Evolutionary conservation across 2,329 filamentous ascomycete genomes (phyloP).

Genomic region (Endothia cerciana): DNA sequence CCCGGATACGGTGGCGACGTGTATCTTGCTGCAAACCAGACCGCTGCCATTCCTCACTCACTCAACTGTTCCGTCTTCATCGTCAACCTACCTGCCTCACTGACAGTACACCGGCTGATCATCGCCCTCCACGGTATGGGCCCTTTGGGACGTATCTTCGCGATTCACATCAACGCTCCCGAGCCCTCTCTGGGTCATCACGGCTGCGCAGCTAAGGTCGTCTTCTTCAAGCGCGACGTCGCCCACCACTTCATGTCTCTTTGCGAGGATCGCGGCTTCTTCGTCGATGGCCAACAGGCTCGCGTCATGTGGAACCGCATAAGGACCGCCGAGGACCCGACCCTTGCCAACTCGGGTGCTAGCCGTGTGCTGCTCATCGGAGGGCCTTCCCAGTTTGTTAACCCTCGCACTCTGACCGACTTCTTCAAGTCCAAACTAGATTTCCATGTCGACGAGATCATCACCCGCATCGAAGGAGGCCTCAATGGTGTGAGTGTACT

Average conservation of each 20-base stretch:
- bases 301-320: constrained; percentile 54
- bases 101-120: constrained; percentile 50
- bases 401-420: constrained; percentile 41
- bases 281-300: constrained; percentile 42
- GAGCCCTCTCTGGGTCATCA: constrained; percentile 40
- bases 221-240: constrained; percentile 49
- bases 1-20: constrained; percentile 46
- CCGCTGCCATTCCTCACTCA: constrained; percentile 43
- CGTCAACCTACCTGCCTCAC: constrained; percentile 51
- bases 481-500: constrained; percentile 38
- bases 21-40: constrained; percentile 41
- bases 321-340: constrained; percentile 41
- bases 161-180: constrained; percentile 55
- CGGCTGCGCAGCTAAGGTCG: constrained; percentile 51
- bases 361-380: constrained; percentile 56
- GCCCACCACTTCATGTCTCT: constrained; percentile 42
- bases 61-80: constrained; percentile 58
- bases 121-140: constrained; percentile 48
- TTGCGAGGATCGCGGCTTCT: constrained; percentile 38
- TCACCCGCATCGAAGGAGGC: constrained; percentile 31
- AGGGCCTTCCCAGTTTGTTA: constrained; percentile 49
- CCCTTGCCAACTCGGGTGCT: constrained; percentile 32
- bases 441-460: constrained; percentile 52
- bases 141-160: constrained; percentile 54
- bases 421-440: constrained; percentile 50